Base-by-base conservation (phyloP, 257 asterid genomes). In the Cruciata laevipes region DNA sequence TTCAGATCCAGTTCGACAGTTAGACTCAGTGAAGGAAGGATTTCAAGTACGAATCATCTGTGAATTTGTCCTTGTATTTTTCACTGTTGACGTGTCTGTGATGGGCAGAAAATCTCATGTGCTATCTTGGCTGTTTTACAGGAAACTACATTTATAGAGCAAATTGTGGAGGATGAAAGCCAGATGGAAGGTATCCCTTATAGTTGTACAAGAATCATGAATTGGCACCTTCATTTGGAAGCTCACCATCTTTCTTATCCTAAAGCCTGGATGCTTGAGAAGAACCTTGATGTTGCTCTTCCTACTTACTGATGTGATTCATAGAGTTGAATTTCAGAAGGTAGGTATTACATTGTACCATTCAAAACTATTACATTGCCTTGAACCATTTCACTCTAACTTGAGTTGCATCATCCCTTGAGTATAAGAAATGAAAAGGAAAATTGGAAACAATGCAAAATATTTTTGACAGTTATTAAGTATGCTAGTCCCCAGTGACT, bases 141-240 rank as follows among this genome's bases (percentile, higher is more conserved):
- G 99, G 97, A 84, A 81, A 94, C 96, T 24, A 87, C 91, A 65
- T 90, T 94, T 80, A 90, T 94, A 65, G 96, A 87, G 69, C 97
- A 90, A 73, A 74, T 90, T 49, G 96, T 94, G 69, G 96, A 90
- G 83, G 99, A 94, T 21, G 97, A 94, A 84, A 82, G 80, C 69
- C 95, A 94, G 75, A 94, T 94, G 96, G 99, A 94, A 86, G 96
- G 93, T 62, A 71, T 88, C 69, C 87, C 96, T 63, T 31, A 44
- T 53, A 82, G 93, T 52, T 91, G 71, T 55, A 53, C 63, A 33
- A 53, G 35, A 31, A 53, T 67, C 61, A 33, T 67, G 63, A 67
- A 67, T 67, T 67, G 71, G 71, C 71, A 92, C 80, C 95, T 92
- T 69, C 95, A 90, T 80, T 63, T 94, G 68, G 95, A 88, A 71